Base-by-base conservation (phyloP, 371 early-diverging fungal genomes). In the Massospora cicadina region DNA sequence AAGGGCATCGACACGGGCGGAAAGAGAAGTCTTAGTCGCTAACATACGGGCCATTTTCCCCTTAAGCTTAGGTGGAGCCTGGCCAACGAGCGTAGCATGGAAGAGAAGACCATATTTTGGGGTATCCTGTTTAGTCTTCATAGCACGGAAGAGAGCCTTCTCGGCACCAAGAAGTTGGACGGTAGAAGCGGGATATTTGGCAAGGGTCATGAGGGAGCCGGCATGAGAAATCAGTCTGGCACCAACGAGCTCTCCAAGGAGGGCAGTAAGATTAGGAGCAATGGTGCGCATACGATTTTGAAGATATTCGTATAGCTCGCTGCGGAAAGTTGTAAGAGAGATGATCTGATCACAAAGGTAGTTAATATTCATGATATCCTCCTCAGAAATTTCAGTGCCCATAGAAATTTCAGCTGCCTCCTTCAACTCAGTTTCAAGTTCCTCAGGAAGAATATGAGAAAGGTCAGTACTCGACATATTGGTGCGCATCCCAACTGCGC, bases 131-230 rank as follows among this genome's bases (percentile, higher is more conserved):
- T 93, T 89, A 65, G 89, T 87, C 83, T 93, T 94, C 69, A 97
- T 74, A 7, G 98, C 95, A 68, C 94, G 84, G 81, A 86, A 86
- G 80, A 63, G 81, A 72, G 98, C 96, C 84, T 98, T 98, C 75
- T 99, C 99, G 62, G 99, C 98, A 71, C 99, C 99, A 28, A 99
- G 79, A 70, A 99, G 92, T 81, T 99, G 98, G 30, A 99, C 85
- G 30, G 99, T 99, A 23, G 92, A 91, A 55, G 98, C 94, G 32
- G 99, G 98, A 72, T 87, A 90, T 79, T 98, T 98, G 67, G 91
- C 83, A 58, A 98, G 79, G 79, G 98, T 98, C 63, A 93, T 89
- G 69, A 99, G 75, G n/a, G 90, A 89, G 65, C 98, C 98, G 58
- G 96, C 95, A 73, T 95, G 94, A 3, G 93, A 80, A 73, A 99